Base-by-base conservation (phyloP, 768 basidiomycete genomes). In the Rickenella mellea region DNA sequence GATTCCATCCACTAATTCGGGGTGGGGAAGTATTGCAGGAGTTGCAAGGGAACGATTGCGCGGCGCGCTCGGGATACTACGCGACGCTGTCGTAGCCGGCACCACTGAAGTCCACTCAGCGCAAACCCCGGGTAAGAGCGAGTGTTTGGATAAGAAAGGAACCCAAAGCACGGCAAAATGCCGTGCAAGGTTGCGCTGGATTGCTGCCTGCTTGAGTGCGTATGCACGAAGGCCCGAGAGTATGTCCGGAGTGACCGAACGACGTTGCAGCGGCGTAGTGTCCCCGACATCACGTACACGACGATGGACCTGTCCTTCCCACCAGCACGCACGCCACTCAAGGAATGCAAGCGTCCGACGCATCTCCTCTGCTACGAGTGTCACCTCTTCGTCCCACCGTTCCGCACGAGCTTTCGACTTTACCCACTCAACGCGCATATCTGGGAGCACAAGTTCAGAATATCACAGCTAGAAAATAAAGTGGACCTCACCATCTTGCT, bases 361-460 rank as follows among this genome's bases (percentile, higher is more conserved):
- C 62, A 64, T 64, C 42, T 67, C 65, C 40, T 65, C 65, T 7
- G 47, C 30, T 0, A 67, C 42, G 2, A 66, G 48, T 1, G 51
- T 21, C 12, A 56, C 55, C 38, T 67, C 64, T 40, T 67, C 64
- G 19, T 51, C 51, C 62, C 63, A 66, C 0, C 59, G 50, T 29
- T 57, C 46, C 1, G 57, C 57, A 0, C 59, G 45, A 0, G 63
- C 63, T 4, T 50, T 37, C 1, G 52, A 46, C 36, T 56, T 59
- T 6, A 28, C 33, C 48, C 48, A 49, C 17, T 49, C 46, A 7
- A 39, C 35, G 9, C 48, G 41, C 19, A 47, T 29, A 27, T 24
- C 45, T 39, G 21, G n/a, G n/a, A n/a, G 32, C 20, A 26, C n/a
- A n/a, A n/a, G n/a, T n/a, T n/a, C n/a, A n/a, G n/a, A n/a, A n/a